Conservation (phyloP, 176 grass and related monocot species). For the Metroxylon sagu region DNA sequence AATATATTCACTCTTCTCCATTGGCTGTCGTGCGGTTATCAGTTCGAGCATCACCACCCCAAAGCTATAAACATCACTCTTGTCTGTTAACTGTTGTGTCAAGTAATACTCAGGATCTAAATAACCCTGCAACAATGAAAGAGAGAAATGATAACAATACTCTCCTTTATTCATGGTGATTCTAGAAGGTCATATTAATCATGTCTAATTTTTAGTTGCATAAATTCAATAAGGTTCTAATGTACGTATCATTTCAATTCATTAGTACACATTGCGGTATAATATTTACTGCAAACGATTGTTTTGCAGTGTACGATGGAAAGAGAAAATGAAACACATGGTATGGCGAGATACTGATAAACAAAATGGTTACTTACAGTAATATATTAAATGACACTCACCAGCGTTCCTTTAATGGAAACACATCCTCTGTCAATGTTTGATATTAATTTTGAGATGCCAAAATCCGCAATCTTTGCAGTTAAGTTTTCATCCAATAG, state of each 20-base stretch:
- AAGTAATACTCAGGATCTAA: slow-evolving; percentile 94
- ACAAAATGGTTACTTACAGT: background rate
- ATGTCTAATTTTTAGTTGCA: too few species aligned
- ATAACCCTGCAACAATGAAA: slow-evolving; percentile 50
- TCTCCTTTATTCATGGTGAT: background rate
- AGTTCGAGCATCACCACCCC: slow-evolving; percentile 95
- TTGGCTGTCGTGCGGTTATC: slow-evolving; percentile 62
- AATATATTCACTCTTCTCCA: slow-evolving; percentile 86
- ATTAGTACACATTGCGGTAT: too few species aligned
- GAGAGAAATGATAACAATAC: background rate
- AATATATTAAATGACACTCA: slow-evolving; percentile 5
- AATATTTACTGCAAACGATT: too few species aligned
- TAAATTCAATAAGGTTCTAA: too few species aligned
- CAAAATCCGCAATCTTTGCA: slow-evolving; percentile 96
- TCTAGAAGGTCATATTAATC: too few species aligned
- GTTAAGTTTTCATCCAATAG: slow-evolving; percentile 86
- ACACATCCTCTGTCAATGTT: slow-evolving; percentile 68
- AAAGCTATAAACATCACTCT: slow-evolving; percentile 96
- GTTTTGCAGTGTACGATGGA: too few species aligned
- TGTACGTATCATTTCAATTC: too few species aligned
- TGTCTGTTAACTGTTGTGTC: slow-evolving; percentile 78
- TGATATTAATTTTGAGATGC: slow-evolving; percentile 69
- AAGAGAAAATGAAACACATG: too few species aligned
- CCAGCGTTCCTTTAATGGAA: slow-evolving; percentile 87
- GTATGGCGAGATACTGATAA: background rate